Conservation (phyloP, 2,329 filamentous ascomycete species). For the Iodosphaeria phyllophila region DNA sequence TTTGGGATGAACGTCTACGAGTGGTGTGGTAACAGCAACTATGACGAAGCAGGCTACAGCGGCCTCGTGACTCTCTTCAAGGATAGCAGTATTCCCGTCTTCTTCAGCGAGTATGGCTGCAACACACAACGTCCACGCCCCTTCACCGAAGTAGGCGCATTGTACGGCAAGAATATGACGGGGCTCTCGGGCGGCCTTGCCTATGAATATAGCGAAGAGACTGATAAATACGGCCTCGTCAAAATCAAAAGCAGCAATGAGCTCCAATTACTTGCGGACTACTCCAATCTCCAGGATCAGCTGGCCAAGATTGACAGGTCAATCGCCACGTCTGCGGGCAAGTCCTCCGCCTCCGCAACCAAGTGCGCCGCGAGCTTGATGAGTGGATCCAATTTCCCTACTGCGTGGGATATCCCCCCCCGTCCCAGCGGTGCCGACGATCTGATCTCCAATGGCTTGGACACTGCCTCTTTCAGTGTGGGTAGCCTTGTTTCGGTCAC, state of each 20-base stretch:
- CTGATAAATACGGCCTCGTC: slow-evolving; percentile 43
- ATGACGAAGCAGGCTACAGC: slow-evolving; percentile 38
- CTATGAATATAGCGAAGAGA: slow-evolving; percentile 59
- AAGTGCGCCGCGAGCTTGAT: slow-evolving; percentile 48
- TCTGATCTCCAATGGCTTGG: slow-evolving; percentile 58
- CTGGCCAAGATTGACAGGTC: slow-evolving; percentile 6
- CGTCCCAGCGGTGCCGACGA: slow-evolving; percentile 41
- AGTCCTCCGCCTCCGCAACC: slow-evolving; percentile 51
- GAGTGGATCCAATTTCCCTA: slow-evolving; percentile 42
- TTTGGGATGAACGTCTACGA: slow-evolving; percentile 60
- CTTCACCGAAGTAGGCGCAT: slow-evolving; percentile 53
- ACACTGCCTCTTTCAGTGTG: slow-evolving; percentile 27
- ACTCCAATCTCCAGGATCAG: slow-evolving; percentile 1
- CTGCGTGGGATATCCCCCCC: slow-evolving; percentile 49
- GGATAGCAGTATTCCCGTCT: slow-evolving; percentile 47
- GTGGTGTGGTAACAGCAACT: slow-evolving; percentile 47
- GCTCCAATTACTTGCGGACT: slow-evolving; percentile 7
- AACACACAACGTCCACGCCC: slow-evolving; percentile 45
- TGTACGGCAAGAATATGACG: slow-evolving; percentile 39
- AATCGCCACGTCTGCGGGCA: slow-evolving; percentile 37
- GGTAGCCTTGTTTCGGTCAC: slow-evolving; percentile 49
- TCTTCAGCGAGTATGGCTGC: slow-evolving; percentile 65
- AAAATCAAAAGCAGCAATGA: slow-evolving; percentile 31
- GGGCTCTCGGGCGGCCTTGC: slow-evolving; percentile 56
- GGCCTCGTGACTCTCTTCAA: slow-evolving; percentile 42